These are phyloP conservation scores for Phylloporus sp. DNA, from an alignment of 768 basidiomycete genomes.

Conservation along the genomic window DNA sequence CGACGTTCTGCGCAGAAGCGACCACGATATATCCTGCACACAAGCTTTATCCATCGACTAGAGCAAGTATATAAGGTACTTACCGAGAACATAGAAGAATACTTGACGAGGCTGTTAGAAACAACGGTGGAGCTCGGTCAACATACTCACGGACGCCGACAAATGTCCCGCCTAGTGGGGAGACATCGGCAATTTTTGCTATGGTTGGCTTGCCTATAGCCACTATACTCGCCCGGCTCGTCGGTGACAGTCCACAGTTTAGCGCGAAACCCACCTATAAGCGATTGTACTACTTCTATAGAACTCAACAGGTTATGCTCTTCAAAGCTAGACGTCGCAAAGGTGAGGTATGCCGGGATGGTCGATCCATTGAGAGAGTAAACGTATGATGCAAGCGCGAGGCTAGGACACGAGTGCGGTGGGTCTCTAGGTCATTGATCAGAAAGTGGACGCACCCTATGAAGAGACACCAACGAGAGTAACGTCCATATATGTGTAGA, in stretches of 20 bases:
- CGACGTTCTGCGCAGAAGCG: conserved; percentile 44
- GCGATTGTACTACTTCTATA: conserved; percentile 49
- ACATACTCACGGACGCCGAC: conserved; percentile 48
- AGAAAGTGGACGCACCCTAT: conserved; percentile 42
- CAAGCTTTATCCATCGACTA: neutral
- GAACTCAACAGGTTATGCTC: conserved; percentile 53
- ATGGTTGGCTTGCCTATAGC: conserved; percentile 63
- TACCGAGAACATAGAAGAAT: conserved; percentile 58
- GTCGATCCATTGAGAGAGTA: conserved; percentile 75
- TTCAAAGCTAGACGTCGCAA: conserved; percentile 51
- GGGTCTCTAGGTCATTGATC: neutral
- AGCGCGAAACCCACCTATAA: conserved; percentile 43
- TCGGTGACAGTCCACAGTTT: conserved; percentile 9
- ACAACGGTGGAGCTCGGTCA: too few species aligned
- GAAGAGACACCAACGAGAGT: conserved; percentile 58
- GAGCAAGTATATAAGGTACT: conserved; percentile 9
- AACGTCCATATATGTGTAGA: conserved; percentile 48
- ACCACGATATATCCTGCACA: conserved; percentile 48
- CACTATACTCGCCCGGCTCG: conserved; percentile 21
- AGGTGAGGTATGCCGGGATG: conserved; percentile 60
- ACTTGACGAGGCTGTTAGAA: conserved; percentile 29
- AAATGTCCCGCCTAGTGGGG: conserved; percentile 64
- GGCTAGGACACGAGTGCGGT: too few species aligned
- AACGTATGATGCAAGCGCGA: conserved; percentile 70
- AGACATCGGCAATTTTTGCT: conserved; percentile 70